Conservation (phyloP, 1,284 basidiomycete genomes). For the Austroboletus novae-zelandiae region DNA sequence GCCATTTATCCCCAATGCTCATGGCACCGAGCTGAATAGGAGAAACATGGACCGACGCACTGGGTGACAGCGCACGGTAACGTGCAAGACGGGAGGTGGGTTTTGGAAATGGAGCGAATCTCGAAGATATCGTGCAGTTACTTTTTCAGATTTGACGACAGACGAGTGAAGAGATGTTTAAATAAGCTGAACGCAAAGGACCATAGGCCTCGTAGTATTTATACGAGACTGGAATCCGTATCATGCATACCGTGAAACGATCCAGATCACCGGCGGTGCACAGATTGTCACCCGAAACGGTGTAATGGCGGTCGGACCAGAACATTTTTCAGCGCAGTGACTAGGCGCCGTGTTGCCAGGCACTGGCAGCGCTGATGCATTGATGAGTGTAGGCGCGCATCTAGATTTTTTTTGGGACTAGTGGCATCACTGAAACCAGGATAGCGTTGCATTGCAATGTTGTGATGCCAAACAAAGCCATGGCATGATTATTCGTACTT, state of each 20-base stretch:
- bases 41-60: slow-evolving; percentile 48
- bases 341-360: too few species aligned
- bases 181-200: not conserved
- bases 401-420: too few species aligned
- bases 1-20: slow-evolving; percentile 53
- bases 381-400: too few species aligned
- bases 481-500: too few species aligned
- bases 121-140: not conserved
- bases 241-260: not conserved
- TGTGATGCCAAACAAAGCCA: too few species aligned
- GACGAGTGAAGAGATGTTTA: not conserved
- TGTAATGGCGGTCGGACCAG: too few species aligned
- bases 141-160: not conserved
- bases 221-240: not conserved
- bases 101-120: not conserved
- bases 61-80: slow-evolving; percentile 43
- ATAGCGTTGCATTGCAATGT: too few species aligned
- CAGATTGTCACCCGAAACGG: too few species aligned
- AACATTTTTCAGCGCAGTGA: too few species aligned
- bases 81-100: slow-evolving; percentile 37
- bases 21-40: slow-evolving; percentile 55
- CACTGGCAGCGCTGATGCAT: too few species aligned
- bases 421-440: too few species aligned
- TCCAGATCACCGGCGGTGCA: too few species aligned
- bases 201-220: not conserved